Evolutionary conservation across 2,329 filamentous ascomycete genomes (phyloP).

Genomic region (Penicillium sp.): DNA sequence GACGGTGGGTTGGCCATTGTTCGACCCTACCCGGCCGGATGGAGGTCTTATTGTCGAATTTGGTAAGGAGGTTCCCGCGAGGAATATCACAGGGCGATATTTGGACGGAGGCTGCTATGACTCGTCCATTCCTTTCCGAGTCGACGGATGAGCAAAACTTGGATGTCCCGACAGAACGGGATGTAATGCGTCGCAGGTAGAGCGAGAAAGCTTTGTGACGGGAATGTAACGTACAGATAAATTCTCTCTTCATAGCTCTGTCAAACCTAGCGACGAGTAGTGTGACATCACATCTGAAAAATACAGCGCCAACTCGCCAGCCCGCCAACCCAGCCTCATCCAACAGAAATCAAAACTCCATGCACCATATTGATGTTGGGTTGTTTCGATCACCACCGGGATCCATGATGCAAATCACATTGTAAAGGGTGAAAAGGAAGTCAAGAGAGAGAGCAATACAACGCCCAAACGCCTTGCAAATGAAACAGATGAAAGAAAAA

Average conservation of each 20-base stretch:
- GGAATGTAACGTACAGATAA: neutral
- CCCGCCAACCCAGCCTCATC: neutral
- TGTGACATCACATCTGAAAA: too few species aligned
- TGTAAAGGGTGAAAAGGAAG: neutral
- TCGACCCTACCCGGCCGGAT: slow-evolving; percentile 25
- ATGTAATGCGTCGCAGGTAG: too few species aligned
- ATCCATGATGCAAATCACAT: neutral
- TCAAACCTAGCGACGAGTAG: too few species aligned
- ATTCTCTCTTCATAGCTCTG: neutral
- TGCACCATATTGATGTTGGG: neutral
- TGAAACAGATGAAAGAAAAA: slow-evolving; percentile 6
- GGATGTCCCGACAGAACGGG: too few species aligned
- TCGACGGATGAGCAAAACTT: neutral
- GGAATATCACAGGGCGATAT: slow-evolving; percentile 6
- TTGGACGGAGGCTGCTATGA: slow-evolving; percentile 11
- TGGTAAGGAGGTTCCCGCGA: slow-evolving; percentile 6
- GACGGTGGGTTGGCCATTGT: slow-evolving; percentile 17
- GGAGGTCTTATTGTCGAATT: slow-evolving; percentile 10
- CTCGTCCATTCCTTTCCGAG: slow-evolving; percentile 5
- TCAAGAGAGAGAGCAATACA: neutral
- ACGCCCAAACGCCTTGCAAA: slow-evolving; percentile 26
- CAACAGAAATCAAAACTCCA: neutral
- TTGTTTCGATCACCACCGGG: neutral
- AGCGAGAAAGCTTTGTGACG: neutral
- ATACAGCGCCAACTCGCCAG: neutral